phyloP scores from a whole-genome alignment of 441 rosid genomes.

The Pelargonium fulgidum region DNA sequence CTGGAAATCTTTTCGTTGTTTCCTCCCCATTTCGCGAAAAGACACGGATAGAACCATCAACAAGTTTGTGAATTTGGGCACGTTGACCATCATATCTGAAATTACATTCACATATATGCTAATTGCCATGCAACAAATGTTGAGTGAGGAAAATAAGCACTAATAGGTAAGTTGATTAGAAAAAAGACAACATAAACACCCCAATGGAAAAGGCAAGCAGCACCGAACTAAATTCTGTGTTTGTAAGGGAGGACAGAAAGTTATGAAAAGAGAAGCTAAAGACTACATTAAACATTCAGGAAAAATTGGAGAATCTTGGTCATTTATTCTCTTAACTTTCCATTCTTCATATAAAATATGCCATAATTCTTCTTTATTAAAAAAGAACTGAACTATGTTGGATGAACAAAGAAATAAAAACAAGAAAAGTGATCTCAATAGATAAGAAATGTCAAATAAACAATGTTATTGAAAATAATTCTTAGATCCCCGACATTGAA shows the following conservation, averaged over 20 bases:
- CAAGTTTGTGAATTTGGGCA: constrained; percentile 74
- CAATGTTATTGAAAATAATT: neutral
- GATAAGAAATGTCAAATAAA: neutral
- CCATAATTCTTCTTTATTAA: neutral
- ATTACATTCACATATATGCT: constrained; percentile 15
- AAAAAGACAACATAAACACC: too few relatives aligned
- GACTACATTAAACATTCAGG: neutral
- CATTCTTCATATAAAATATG: neutral
- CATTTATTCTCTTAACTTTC: neutral
- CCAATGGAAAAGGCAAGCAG: too few relatives aligned
- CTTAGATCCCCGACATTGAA: too few relatives aligned
- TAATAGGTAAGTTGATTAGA: too few relatives aligned
- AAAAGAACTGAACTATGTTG: neutral
- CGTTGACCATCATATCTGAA: constrained; percentile 91
- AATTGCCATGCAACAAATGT: neutral
- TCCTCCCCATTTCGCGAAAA: constrained; percentile 90
- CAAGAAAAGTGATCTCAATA: neutral
- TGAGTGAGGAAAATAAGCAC: neutral
- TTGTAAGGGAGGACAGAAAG: neutral
- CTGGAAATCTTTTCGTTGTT: constrained; percentile 75
- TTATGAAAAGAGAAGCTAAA: neutral
- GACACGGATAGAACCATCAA: constrained; percentile 49
- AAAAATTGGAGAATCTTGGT: neutral
- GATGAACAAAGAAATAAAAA: neutral
- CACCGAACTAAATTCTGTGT: too few relatives aligned